Percentiles rank a stretch among this genome's conserved stretches.
Evolutionary conservation across 148 eudicot genomes (phyloP).

Genomic region (Gaultheria prostrata): DNA sequence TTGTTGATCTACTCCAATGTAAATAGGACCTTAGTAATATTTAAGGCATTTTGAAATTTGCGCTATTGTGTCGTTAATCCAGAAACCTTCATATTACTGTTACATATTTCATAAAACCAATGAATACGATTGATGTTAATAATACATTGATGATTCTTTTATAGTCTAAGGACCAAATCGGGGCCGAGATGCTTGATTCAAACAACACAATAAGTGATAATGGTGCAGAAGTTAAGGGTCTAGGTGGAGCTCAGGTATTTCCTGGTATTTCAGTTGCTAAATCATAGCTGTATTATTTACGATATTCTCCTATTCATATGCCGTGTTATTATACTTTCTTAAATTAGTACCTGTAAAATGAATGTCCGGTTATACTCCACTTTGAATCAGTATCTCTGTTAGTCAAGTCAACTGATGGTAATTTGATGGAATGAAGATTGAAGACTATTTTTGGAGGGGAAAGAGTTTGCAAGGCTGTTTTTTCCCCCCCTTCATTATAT

Average conservation of each 20-base stretch:
- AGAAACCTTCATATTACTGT: not conserved
- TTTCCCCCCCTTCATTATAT: too few species aligned
- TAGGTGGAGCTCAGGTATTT: conserved; percentile 53
- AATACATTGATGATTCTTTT: not conserved
- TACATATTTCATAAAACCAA: not conserved
- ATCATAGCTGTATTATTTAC: not conserved
- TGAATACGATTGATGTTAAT: not conserved
- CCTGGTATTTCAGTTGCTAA: not conserved
- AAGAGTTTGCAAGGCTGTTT: too few species aligned
- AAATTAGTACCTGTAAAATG: not conserved
- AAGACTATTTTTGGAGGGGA: too few species aligned
- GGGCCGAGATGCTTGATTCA: conserved; percentile 31
- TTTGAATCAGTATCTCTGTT: not conserved
- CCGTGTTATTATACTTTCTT: not conserved
- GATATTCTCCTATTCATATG: not conserved
- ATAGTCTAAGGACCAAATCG: conserved; percentile 33
- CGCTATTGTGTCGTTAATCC: not conserved
- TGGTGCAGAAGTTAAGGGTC: conserved; percentile 30
- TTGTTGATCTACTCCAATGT: not conserved
- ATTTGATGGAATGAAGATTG: not conserved
- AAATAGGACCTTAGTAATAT: not conserved
- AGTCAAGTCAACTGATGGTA: not conserved
- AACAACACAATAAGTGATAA: conserved; percentile 24
- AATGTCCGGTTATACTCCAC: not conserved
- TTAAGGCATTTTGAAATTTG: not conserved